A percentile compares a stretch with the other conserved stretches of the same genome.
phyloP scores from a whole-genome alignment of 1,139 yeast species.

The Yamadazyma aaseri region DNA sequence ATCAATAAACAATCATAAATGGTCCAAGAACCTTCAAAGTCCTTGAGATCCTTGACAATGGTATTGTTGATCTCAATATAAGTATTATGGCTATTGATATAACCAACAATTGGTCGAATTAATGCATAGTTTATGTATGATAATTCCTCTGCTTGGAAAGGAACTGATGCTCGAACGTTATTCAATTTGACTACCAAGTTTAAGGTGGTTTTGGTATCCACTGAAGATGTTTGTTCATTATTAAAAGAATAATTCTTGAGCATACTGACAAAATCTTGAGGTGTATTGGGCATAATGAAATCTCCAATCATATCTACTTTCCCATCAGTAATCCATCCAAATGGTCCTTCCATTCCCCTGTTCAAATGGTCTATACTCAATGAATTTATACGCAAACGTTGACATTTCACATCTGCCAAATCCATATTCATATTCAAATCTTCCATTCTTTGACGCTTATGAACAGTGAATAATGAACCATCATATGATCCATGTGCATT shows the following conservation, averaged over 20 bases:
- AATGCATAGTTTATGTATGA: conserved; percentile 89
- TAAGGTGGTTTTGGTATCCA: conserved; percentile 24
- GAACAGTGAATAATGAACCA: conserved; percentile 87
- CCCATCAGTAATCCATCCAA: conserved; percentile 94
- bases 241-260: background rate
- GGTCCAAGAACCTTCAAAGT: conserved; percentile 97
- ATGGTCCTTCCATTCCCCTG: conserved; percentile 87
- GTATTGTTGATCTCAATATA: conserved; percentile 86
- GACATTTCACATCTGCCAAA: conserved; percentile 41
- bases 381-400: conserved; percentile 80
- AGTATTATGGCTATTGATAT: conserved; percentile 85
- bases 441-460: conserved; percentile 63
- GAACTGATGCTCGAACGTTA: conserved; percentile 85
- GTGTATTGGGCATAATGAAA: conserved; percentile 72
- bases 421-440: conserved; percentile 29
- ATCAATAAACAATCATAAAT: conserved; percentile 84
- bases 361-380: conserved; percentile 86
- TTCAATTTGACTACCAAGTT: conserved; percentile 77
- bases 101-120: conserved; percentile 92
- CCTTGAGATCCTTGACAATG: conserved; percentile 73
- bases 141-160: conserved; percentile 78
- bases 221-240: background rate
- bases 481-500: conserved; percentile 90
- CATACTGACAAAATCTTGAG: conserved; percentile 12
- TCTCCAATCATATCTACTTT: conserved; percentile 92